phyloP scores from a whole-genome alignment of 2,329 filamentous ascomycete species.

The Esteya vermicola region DNA sequence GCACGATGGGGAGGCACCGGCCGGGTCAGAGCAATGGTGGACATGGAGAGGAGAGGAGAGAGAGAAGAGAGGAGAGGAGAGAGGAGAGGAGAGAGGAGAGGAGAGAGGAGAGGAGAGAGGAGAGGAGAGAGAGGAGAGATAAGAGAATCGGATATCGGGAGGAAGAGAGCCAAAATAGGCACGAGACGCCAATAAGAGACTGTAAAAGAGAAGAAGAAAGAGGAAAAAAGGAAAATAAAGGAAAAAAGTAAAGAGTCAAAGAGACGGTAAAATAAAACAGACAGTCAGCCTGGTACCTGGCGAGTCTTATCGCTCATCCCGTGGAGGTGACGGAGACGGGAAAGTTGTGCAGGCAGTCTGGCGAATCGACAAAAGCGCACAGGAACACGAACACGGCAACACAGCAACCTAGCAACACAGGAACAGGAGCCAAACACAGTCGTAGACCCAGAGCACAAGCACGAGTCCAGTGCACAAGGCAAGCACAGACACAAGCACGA shows the following conservation, averaged over 20 bases:
- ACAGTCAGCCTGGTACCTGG: no score
- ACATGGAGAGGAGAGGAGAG: conserved; percentile 23
- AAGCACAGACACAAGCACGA: no score
- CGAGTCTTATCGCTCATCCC: no score
- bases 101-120: neutral
- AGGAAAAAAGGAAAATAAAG: neutral
- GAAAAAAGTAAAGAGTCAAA: neutral
- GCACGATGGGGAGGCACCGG: conserved; percentile 18
- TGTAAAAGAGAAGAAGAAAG: neutral
- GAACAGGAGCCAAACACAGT: no score
- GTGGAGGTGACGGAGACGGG: no score
- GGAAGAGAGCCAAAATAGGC: neutral
- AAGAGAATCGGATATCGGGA: neutral
- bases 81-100: neutral
- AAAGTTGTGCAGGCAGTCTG: no score
- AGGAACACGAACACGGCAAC: no score
- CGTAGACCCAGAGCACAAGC: no score
- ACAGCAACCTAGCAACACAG: no score
- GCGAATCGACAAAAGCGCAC: no score
- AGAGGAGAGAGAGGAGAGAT: neutral
- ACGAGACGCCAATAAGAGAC: neutral
- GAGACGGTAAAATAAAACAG: conserved; percentile 6
- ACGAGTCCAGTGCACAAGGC: no score
- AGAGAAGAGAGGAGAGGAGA: neutral
- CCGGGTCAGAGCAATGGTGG: conserved; percentile 36